phyloP scores from a whole-genome alignment of 768 basidiomycete genomes.

The Kwoniella pini region DNA sequence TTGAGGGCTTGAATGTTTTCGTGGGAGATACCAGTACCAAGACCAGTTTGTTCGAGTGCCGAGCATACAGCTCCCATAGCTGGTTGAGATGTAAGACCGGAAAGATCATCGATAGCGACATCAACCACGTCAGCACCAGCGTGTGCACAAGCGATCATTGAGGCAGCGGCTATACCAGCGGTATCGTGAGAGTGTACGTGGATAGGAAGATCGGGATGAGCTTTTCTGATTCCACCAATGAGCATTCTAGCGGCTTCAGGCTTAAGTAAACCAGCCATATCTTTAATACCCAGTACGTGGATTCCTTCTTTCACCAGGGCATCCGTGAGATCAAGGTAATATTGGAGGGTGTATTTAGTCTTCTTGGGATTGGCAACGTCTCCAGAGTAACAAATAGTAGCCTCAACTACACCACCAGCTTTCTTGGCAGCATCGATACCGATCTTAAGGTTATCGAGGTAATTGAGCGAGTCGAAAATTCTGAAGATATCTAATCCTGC shows the following conservation, averaged over 20 bases:
- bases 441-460: conserved; percentile 96
- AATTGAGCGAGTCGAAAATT: conserved; percentile 98
- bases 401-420: conserved; percentile 97
- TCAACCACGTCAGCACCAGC: conserved; percentile 99
- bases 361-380: conserved; percentile 93
- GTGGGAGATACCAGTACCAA: conserved; percentile 95
- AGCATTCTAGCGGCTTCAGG: conserved; percentile 88
- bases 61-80: conserved; percentile 97
- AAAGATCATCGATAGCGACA: conserved; percentile 99
- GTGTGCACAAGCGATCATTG: conserved; percentile 90
- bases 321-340: conserved; percentile 94
- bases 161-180: conserved; percentile 95
- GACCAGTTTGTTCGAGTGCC: conserved; percentile 88
- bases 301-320: conserved; percentile 92
- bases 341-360: conserved; percentile 94
- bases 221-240: conserved; percentile 89
- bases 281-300: conserved; percentile 96
- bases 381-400: conserved; percentile 96
- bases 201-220: conserved; percentile 95
- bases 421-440: conserved; percentile 99
- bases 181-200: conserved; percentile 99
- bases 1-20: conserved; percentile 97
- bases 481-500: conserved; percentile 99
- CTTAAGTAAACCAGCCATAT: conserved; percentile 97
- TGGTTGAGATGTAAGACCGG: conserved; percentile 95